Evolutionary conservation across 163 green algal species (phyloP).

Genomic region (Coccomyxa subellipsoidea): DNA sequence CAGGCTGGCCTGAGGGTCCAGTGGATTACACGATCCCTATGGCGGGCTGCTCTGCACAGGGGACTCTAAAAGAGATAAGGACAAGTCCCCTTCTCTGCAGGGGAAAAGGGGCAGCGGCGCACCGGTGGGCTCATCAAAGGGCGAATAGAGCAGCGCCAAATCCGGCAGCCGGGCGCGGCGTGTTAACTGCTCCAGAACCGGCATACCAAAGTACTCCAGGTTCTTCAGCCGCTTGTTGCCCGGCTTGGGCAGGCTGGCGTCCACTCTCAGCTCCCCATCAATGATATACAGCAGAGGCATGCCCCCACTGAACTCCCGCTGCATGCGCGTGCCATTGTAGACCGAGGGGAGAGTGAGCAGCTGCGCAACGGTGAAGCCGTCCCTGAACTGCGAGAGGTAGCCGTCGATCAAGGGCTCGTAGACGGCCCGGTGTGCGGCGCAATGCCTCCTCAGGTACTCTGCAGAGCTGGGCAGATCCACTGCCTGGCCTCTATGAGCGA

Average conservation of each 20-base stretch:
- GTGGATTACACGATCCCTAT: no score
- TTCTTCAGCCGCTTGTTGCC: slow-evolving; percentile 1
- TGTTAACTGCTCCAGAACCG: not conserved
- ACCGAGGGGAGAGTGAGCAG: not conserved
- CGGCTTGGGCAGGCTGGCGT: not conserved
- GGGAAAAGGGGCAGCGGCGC: not conserved
- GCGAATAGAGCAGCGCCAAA: not conserved
- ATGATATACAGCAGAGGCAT: slow-evolving; percentile 1
- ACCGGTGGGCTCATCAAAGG: not conserved
- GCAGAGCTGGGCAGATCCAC: not conserved
- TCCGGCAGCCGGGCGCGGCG: not conserved
- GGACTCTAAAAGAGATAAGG: no score
- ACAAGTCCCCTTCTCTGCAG: no score
- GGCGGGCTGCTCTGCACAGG: no score
- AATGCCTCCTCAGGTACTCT: not conserved
- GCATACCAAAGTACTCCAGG: slow-evolving; percentile 7
- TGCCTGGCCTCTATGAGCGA: not conserved
- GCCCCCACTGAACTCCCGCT: not conserved
- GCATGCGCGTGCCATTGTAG: not conserved
- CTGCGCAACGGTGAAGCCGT: not conserved
- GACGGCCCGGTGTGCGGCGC: not conserved
- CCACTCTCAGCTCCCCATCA: not conserved
- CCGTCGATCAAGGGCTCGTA: not conserved
- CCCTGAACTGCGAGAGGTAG: not conserved
- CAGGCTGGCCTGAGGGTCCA: no score